Base-by-base conservation (phyloP, 805 yeast genomes). In the Wickerhamomyces tratensis region DNA sequence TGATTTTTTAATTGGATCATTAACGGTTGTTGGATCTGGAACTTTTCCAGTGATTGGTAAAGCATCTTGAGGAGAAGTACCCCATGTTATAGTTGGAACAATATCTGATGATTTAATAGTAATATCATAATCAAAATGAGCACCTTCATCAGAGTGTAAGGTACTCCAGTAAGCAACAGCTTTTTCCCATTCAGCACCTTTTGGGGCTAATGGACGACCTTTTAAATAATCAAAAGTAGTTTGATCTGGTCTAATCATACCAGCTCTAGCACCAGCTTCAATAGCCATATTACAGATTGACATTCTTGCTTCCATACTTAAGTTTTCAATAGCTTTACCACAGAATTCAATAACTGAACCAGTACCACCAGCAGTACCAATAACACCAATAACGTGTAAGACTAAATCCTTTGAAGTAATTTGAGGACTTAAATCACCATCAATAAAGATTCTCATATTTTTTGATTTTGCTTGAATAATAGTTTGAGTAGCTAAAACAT, bases 351-450 rank as follows among this genome's bases (percentile, higher is more conserved):
- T 86, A 45, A 93, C 98, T 56, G 79, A 72, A 42, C 98, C 98
- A 45, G 98, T 93, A 69, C 98, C 98, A 67, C 98, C 98, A 47
- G 98, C 98, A 51, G 98, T 93, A 68, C 98, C 98, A 59, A 93
- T 93, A 41, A 81, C 79, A 54, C 97, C 96, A 58, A 93, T 93
- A 37, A 93, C 93, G 62, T 93, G 98, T 46, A 93, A 74, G 51
- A 93, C 81, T 54, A 93, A 71, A 68, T 93, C 98, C 73, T 93
- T 93, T 38, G 98, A 93, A 15, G 98, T 91, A 64, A 93, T 82
- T 41, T 97, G 98, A 35, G 85, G 84, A 35, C 71, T 66, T 52
- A 93, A 75, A 52, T 83, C 84, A 49, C 98, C 98, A 46, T 81
- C 79, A 26, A 93, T 85, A 47, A 72, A 64, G 53, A 93, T 82